phyloP scores from a whole-genome alignment of 768 basidiomycete genomes.

The Russula olivacea region DNA sequence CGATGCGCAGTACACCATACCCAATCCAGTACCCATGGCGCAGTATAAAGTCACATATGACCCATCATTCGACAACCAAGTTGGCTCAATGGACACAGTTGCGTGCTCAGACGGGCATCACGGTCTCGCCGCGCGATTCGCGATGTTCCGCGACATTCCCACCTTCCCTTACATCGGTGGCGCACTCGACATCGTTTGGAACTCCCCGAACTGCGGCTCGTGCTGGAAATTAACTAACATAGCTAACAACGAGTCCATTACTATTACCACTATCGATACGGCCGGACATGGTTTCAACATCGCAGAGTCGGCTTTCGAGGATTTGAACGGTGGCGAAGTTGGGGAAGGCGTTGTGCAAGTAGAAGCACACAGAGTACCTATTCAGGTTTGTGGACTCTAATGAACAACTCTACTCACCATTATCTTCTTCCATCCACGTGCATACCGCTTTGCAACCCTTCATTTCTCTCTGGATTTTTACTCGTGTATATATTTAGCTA shows the following conservation, averaged over 20 bases:
- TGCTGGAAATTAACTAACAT: slow-evolving; percentile 56
- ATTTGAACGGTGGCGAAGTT: slow-evolving; percentile 30
- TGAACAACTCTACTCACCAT: too few relatives aligned
- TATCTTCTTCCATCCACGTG: background rate
- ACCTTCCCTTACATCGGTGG: slow-evolving; percentile 58
- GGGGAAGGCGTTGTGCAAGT: slow-evolving; percentile 29
- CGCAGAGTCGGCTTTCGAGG: slow-evolving; percentile 31
- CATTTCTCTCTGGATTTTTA: background rate
- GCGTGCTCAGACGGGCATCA: slow-evolving; percentile 49
- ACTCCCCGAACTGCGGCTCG: slow-evolving; percentile 49
- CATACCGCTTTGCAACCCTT: background rate
- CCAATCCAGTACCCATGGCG: background rate
- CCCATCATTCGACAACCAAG: slow-evolving; percentile 42
- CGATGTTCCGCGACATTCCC: slow-evolving; percentile 47
- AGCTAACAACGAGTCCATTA: slow-evolving; percentile 36
- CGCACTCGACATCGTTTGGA: slow-evolving; percentile 44
- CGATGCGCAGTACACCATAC: background rate
- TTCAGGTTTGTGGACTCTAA: slow-evolving; percentile 27
- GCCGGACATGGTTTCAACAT: slow-evolving; percentile 38
- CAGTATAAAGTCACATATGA: slow-evolving; percentile 35
- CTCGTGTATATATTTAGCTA: background rate
- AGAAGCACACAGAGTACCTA: slow-evolving; percentile 28
- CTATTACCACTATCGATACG: slow-evolving; percentile 49
- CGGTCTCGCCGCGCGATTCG: slow-evolving; percentile 45
- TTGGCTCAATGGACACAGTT: slow-evolving; percentile 37